A percentile compares a stretch with the other conserved stretches of the same genome.
phyloP scores from a whole-genome alignment of 2,329 filamentous ascomycete genomes.

The Fusarium sp. region DNA sequence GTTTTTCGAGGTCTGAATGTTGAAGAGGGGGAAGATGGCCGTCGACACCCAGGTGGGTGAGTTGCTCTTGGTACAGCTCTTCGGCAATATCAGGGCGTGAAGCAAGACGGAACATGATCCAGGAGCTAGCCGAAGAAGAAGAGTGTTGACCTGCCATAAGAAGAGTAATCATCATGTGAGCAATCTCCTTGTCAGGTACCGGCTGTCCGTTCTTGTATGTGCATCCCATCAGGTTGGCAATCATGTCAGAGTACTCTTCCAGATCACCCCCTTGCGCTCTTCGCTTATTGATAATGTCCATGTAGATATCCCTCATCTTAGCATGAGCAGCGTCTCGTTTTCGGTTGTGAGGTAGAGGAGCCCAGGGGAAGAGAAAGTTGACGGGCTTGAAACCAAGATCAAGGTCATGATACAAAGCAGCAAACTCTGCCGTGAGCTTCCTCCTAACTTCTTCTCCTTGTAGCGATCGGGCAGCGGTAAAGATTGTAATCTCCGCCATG shows the following conservation, averaged over 20 bases:
- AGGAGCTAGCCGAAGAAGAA: slow-evolving; percentile 80
- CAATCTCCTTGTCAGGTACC: slow-evolving; percentile 80
- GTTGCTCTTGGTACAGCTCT: slow-evolving; percentile 77
- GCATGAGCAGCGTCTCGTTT: slow-evolving; percentile 77
- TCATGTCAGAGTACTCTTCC: slow-evolving; percentile 72
- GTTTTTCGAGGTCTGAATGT: slow-evolving; percentile 69
- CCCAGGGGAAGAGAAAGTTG: slow-evolving; percentile 87
- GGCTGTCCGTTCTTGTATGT: slow-evolving; percentile 78
- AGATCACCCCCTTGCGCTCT: slow-evolving; percentile 59
- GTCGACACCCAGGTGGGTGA: slow-evolving; percentile 60
- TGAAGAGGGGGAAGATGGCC: slow-evolving; percentile 66
- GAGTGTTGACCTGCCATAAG: slow-evolving; percentile 89
- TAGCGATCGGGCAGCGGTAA: slow-evolving; percentile 81
- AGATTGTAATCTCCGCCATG: slow-evolving; percentile 84
- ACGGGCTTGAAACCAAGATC: slow-evolving; percentile 81
- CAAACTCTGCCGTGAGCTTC: slow-evolving; percentile 78
- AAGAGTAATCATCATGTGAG: slow-evolving; percentile 88
- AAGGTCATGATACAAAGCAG: slow-evolving; percentile 82
- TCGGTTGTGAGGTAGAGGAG: slow-evolving; percentile 80
- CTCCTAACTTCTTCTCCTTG: slow-evolving; percentile 82
- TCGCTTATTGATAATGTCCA: slow-evolving; percentile 75
- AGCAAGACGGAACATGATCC: slow-evolving; percentile 81
- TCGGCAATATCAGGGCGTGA: slow-evolving; percentile 76
- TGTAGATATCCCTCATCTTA: slow-evolving; percentile 78
- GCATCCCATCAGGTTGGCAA: slow-evolving; percentile 82